These are phyloP conservation scores for Geotrichum carabidarum DNA, from an alignment of 1,139 yeast species.

Conservation along the genomic window DNA sequence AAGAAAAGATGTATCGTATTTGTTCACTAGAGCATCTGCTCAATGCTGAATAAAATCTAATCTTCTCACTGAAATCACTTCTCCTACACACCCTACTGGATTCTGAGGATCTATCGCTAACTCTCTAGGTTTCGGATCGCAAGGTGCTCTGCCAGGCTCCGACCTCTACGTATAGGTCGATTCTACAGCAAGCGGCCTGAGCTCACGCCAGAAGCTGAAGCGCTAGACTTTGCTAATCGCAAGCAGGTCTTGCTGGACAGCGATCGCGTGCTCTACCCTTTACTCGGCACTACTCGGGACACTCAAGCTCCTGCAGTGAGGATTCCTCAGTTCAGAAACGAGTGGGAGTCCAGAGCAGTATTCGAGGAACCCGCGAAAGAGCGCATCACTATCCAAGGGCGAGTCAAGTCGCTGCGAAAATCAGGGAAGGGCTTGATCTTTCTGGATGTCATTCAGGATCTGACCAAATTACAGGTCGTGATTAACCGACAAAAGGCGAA, in stretches of 20 bases:
- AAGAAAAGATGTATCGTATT: slow-evolving; percentile 3
- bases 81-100: background rate
- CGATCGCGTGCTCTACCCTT: slow-evolving; percentile 25
- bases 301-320: slow-evolving; percentile 18
- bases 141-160: background rate
- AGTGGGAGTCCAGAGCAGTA: slow-evolving; percentile 22
- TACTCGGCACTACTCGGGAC: slow-evolving; percentile 20
- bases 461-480: slow-evolving; percentile 52
- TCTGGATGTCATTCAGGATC: slow-evolving; percentile 61
- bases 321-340: slow-evolving; percentile 25
- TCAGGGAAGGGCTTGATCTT: slow-evolving; percentile 66
- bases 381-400: slow-evolving; percentile 47
- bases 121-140: background rate
- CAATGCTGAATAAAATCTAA: slow-evolving; percentile 17
- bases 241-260: slow-evolving; percentile 28
- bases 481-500: slow-evolving; percentile 44
- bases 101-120: background rate
- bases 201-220: slow-evolving; percentile 30
- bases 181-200: slow-evolving; percentile 14
- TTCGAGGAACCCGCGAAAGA: slow-evolving; percentile 19
- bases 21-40: background rate
- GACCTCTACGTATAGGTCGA: slow-evolving; percentile 1
- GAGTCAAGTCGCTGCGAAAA: slow-evolving; percentile 51
- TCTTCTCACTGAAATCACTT: slow-evolving; percentile 24
- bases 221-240: slow-evolving; percentile 44